Evolutionary conservation across 1,139 yeast genomes (phyloP).

Genomic region (Geotrichum carabidarum): DNA sequence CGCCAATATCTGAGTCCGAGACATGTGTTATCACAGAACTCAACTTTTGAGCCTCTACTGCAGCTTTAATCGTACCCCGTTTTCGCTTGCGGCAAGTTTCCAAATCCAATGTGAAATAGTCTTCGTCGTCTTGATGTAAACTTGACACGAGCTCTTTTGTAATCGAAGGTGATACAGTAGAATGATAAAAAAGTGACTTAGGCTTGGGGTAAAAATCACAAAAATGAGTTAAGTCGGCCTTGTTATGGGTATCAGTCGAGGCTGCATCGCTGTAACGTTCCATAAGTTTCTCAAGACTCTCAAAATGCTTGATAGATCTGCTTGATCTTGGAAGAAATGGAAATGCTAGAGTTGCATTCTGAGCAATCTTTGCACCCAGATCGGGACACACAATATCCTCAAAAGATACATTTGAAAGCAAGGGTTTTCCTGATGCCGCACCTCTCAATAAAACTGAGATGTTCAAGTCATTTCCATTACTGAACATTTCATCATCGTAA

Average conservation of each 20-base stretch:
- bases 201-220: neutral
- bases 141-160: neutral
- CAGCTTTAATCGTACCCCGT: neutral
- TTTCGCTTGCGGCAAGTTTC: neutral
- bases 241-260: too few species aligned
- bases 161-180: neutral
- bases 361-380: neutral
- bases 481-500: neutral
- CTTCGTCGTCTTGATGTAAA: conserved; percentile 1
- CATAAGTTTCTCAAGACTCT: neutral
- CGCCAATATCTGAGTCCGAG: neutral
- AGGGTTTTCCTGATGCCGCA: neutral
- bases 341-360: neutral
- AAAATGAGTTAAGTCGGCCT: neutral
- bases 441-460: neutral
- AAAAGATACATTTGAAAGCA: neutral
- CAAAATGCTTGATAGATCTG: neutral
- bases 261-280: neutral
- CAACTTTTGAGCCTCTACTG: neutral
- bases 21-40: neutral
- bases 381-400: neutral
- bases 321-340: conserved; percentile 6
- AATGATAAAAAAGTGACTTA: neutral
- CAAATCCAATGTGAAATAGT: neutral
- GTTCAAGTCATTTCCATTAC: conserved; percentile 3